These are phyloP conservation scores for Rasamsonia emersonii DNA, from an alignment of 2,329 filamentous ascomycete species.

Conservation along the genomic window DNA sequence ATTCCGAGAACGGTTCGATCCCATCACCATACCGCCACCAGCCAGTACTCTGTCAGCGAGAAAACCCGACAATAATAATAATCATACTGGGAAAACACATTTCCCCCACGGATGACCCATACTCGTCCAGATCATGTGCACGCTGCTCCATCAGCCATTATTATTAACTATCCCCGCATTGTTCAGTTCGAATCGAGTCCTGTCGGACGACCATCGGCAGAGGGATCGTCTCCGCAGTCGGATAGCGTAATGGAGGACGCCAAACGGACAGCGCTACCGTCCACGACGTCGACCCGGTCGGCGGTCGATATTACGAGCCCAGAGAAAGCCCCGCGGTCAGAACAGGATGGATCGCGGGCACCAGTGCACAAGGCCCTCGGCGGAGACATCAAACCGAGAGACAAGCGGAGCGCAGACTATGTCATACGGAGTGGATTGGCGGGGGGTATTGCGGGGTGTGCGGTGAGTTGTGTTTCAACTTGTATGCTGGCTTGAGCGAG, in stretches of 20 bases:
- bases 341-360: constrained; percentile 11
- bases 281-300: background rate
- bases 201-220: constrained; percentile 8
- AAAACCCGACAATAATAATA: no score
- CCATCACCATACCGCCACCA: no score
- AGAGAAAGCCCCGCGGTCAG: constrained; percentile 8
- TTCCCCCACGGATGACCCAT: constrained; percentile 17
- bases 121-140: constrained; percentile 21
- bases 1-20: no score
- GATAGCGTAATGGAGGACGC: constrained; percentile 24
- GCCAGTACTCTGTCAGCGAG: no score
- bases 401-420: constrained; percentile 75
- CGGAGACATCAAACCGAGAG: constrained; percentile 34
- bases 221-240: constrained; percentile 13
- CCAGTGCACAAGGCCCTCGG: constrained; percentile 10
- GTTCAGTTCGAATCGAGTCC: constrained; percentile 4
- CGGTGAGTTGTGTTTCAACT: constrained; percentile 55
- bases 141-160: constrained; percentile 11
- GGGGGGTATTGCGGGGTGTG: constrained; percentile 84
- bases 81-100: no score
- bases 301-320: background rate
- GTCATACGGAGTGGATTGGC: constrained; percentile 74
- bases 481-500: background rate
- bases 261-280: constrained; percentile 16
- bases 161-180: constrained; percentile 5